Conservation (phyloP, 192 early-diverging fungal species). For the Bifiguratus adelaidae region DNA sequence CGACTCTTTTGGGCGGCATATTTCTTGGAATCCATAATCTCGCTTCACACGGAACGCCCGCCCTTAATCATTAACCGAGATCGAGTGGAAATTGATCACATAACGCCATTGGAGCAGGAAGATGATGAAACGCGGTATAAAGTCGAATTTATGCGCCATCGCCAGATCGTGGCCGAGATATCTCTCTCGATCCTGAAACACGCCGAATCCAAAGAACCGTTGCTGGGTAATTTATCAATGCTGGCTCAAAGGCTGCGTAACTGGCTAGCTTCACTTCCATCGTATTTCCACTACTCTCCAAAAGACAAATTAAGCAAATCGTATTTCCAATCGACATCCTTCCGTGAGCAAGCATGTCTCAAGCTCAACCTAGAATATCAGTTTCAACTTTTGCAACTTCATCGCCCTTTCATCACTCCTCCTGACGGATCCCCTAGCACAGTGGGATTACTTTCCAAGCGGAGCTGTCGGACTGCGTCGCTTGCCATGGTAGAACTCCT, state of each 20-base stretch:
- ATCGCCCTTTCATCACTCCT: slow-evolving; percentile 12
- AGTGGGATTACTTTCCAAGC: slow-evolving; percentile 8
- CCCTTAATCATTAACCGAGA: slow-evolving; percentile 11
- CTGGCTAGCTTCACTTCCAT: slow-evolving; percentile 13
- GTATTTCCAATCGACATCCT: slow-evolving; percentile 10
- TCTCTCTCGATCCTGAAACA: not conserved
- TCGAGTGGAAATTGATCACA: slow-evolving; percentile 1
- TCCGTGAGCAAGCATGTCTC: slow-evolving; percentile 21
- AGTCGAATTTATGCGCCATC: slow-evolving; percentile 19
- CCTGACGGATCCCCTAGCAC: slow-evolving; percentile 4
- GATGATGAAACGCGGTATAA: slow-evolving; percentile 12
- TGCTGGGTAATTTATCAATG: slow-evolving; percentile 8
- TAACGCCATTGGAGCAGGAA: slow-evolving; percentile 8
- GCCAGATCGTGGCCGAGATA: slow-evolving; percentile 15
- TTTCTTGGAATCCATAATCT: slow-evolving; percentile 13
- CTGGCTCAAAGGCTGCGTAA: slow-evolving; percentile 11
- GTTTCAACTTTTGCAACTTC: slow-evolving; percentile 17
- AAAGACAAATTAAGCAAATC: not conserved
- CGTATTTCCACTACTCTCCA: slow-evolving; percentile 13
- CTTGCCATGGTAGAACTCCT: slow-evolving; percentile 12
- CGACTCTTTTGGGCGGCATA: slow-evolving; percentile 7
- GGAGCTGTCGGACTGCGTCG: slow-evolving; percentile 11
- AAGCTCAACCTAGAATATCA: slow-evolving; percentile 25
- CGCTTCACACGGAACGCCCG: slow-evolving; percentile 20
- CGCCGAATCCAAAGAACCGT: slow-evolving; percentile 8